These are phyloP conservation scores for Cryphonectria nitschkei DNA, from an alignment of 2,329 filamentous ascomycete genomes.

Conservation along the genomic window DNA sequence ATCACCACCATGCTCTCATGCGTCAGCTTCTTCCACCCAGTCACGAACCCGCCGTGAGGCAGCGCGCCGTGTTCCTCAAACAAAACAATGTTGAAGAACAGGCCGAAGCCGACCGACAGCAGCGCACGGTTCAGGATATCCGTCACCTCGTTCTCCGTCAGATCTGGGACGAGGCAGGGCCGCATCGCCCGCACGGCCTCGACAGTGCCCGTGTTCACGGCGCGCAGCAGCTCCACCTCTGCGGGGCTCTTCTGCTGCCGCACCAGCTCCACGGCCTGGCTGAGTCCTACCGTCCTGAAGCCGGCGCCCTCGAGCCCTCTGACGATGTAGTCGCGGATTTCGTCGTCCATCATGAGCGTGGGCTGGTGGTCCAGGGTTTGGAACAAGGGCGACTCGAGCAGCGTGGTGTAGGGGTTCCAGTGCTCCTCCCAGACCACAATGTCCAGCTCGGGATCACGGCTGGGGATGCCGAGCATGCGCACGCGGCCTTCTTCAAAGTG, in stretches of 20 bases:
- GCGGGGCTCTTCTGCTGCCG: slow-evolving; percentile 60
- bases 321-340: slow-evolving; percentile 66
- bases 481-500: slow-evolving; percentile 65
- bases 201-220: slow-evolving; percentile 67
- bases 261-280: slow-evolving; percentile 58
- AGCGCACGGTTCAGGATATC: slow-evolving; percentile 59
- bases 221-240: slow-evolving; percentile 61
- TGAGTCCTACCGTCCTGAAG: slow-evolving; percentile 60
- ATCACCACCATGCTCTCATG: slow-evolving; percentile 63
- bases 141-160: slow-evolving; percentile 63
- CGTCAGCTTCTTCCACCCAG: slow-evolving; percentile 54
- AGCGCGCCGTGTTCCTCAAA: slow-evolving; percentile 61
- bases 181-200: slow-evolving; percentile 62
- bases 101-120: slow-evolving; percentile 55
- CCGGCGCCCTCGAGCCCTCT: slow-evolving; percentile 57
- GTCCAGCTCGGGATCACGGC: slow-evolving; percentile 50
- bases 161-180: slow-evolving; percentile 55
- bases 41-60: slow-evolving; percentile 57
- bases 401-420: slow-evolving; percentile 64
- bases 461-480: slow-evolving; percentile 61
- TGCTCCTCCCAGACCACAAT: slow-evolving; percentile 67
- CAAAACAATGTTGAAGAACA: slow-evolving; percentile 67
- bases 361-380: slow-evolving; percentile 31
- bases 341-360: slow-evolving; percentile 66
- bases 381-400: slow-evolving; percentile 51